A percentile compares a stretch with the other conserved stretches of the same genome.
phyloP scores from a whole-genome alignment of 2,329 filamentous ascomycete species.

The Beauveria brongniartii region DNA sequence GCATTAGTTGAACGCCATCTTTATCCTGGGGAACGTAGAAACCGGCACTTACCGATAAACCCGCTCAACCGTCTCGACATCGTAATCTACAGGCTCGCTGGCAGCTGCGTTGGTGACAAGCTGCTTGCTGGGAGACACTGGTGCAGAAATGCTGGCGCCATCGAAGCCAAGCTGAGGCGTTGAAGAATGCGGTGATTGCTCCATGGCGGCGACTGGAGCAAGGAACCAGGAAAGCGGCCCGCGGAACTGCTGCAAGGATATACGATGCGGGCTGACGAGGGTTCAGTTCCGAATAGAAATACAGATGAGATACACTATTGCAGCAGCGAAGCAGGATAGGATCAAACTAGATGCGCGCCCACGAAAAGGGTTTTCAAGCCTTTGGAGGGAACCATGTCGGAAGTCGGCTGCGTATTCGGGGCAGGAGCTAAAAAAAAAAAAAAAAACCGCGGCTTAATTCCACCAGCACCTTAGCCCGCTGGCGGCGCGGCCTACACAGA shows the following conservation, averaged over 20 bases:
- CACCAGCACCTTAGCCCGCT: neutral
- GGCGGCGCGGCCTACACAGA: neutral
- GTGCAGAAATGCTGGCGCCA: neutral
- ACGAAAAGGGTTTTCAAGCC: neutral
- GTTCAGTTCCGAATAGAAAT: neutral
- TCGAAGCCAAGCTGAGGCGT: slow-evolving; percentile 2
- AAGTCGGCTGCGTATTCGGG: neutral
- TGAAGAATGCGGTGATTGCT: neutral
- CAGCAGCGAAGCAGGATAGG: neutral
- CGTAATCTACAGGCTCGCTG: slow-evolving; percentile 30
- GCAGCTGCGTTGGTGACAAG: neutral
- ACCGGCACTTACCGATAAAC: slow-evolving; percentile 38
- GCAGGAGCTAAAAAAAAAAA: neutral
- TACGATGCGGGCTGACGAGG: neutral
- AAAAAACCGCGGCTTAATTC: neutral
- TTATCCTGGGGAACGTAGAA: neutral
- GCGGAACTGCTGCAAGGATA: neutral
- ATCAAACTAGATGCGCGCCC: neutral
- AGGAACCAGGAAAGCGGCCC: neutral
- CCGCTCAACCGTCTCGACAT: slow-evolving; percentile 42
- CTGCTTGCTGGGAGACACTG: neutral
- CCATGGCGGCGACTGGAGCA: neutral
- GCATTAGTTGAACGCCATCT: neutral
- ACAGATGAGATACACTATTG: neutral
- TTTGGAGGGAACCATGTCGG: slow-evolving; percentile 1